Evolutionary conservation across 140 eudicot genomes (phyloP).

Genomic region (Ambrosia hybrid): DNA sequence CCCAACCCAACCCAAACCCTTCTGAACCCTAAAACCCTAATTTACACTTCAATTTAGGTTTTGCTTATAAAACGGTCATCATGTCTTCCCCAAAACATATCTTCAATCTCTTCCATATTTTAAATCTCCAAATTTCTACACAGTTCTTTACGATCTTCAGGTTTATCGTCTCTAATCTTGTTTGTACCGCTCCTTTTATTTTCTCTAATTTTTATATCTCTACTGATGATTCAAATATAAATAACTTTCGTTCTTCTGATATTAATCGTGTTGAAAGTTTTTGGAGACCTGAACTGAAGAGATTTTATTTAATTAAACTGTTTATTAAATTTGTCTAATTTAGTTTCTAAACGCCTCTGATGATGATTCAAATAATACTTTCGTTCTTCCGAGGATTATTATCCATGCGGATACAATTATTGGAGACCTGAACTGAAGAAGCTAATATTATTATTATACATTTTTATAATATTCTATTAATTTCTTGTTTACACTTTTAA

Average conservation of each 20-base stretch:
- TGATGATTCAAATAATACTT: constrained; percentile 35
- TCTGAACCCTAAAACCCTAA: constrained; percentile 20
- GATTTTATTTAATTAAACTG: not conserved
- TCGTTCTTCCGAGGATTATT: constrained; percentile 38
- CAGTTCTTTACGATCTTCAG: not conserved
- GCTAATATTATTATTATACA: not conserved
- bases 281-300: constrained; percentile 42
- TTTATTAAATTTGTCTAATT: not conserved
- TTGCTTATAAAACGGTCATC: constrained; percentile 11
- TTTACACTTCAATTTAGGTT: constrained; percentile 8
- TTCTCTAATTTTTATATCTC: not conserved
- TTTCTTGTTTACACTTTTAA: not conserved
- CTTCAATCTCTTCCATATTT: not conserved
- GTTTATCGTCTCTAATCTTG: not conserved
- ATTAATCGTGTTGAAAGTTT: constrained; percentile 20
- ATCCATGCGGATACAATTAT: constrained; percentile 42
- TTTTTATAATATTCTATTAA: not conserved
- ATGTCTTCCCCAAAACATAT: not conserved
- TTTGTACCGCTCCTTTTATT: not conserved
- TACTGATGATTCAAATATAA: constrained; percentile 26
- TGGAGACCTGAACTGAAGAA: constrained; percentile 56
- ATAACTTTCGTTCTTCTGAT: constrained; percentile 40
- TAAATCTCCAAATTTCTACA: not conserved
- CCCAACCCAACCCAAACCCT: not conserved
- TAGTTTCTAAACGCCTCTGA: not conserved